Conservation (phyloP, 306 rosid species). For the Lupinus albus region DNA sequence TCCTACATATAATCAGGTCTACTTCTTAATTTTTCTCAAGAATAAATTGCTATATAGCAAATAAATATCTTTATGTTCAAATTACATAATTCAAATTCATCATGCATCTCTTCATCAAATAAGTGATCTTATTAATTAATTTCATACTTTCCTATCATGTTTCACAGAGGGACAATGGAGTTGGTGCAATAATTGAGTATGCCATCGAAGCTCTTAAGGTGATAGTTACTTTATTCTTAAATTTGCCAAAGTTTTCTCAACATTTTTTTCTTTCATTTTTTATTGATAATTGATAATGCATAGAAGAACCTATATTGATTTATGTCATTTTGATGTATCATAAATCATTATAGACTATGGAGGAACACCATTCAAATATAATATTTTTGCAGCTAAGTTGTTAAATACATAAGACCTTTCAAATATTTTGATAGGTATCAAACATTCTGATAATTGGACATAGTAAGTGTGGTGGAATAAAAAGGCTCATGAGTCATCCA, state of each 20-base stretch:
- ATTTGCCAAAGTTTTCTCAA: neutral
- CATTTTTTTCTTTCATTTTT: neutral
- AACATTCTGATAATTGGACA: slow-evolving; percentile 71
- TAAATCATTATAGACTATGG: too few species aligned
- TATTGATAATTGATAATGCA: slow-evolving; percentile 14
- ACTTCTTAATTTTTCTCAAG: neutral
- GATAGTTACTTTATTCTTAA: neutral
- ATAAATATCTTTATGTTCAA: neutral
- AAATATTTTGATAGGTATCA: slow-evolving; percentile 46
- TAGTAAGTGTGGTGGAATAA: slow-evolving; percentile 68
- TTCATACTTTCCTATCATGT: neutral
- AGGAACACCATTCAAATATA: too few species aligned
- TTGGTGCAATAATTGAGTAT: slow-evolving; percentile 68
- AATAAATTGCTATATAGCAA: neutral
- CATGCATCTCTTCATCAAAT: neutral
- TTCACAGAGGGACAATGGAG: slow-evolving; percentile 60
- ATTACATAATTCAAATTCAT: neutral
- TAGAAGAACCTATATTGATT: slow-evolving; percentile 10
- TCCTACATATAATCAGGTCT: slow-evolving; percentile 65
- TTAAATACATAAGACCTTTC: neutral
- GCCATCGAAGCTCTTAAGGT: slow-evolving; percentile 55
- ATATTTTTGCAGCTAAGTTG: too few species aligned
- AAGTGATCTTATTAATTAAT: neutral
- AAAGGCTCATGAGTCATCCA: slow-evolving; percentile 68
- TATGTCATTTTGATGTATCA: too few species aligned